phyloP scores from a whole-genome alignment of 2,329 filamentous ascomycete genomes.

The Leptographium wingfieldii region DNA sequence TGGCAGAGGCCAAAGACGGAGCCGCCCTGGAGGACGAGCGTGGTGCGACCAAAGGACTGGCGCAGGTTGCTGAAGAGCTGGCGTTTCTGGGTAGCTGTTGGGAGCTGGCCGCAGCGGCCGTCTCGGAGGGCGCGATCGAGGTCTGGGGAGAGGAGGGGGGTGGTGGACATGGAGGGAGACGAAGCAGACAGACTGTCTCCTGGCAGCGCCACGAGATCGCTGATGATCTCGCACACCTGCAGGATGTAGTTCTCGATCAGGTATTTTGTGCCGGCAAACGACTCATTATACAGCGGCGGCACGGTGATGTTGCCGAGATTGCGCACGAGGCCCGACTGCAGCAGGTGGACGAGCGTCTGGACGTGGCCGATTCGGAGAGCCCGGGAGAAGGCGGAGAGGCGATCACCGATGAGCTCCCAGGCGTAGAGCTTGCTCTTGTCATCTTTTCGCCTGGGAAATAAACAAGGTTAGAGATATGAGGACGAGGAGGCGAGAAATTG shows the following conservation, averaged over 20 bases:
- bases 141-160: constrained; percentile 6
- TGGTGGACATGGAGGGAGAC: no score
- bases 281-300: constrained; percentile 68
- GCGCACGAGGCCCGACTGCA: constrained; percentile 66
- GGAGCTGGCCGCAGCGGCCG: constrained; percentile 1
- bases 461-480: neutral
- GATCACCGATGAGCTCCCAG: constrained; percentile 68
- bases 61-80: constrained; percentile 79
- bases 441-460: constrained; percentile 56
- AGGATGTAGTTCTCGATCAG: constrained; percentile 86
- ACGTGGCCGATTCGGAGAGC: constrained; percentile 42
- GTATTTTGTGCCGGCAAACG: constrained; percentile 79
- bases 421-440: constrained; percentile 74
- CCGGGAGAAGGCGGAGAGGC: constrained; percentile 30
- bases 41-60: constrained; percentile 77
- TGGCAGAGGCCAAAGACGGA: constrained; percentile 88
- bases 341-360: constrained; percentile 61
- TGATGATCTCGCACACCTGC: constrained; percentile 68
- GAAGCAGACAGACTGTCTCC: constrained; percentile 21
- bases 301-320: constrained; percentile 88
- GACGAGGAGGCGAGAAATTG: neutral
- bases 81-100: constrained; percentile 40
- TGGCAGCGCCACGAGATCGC: constrained; percentile 58
- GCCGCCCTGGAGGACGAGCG: constrained; percentile 76
- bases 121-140: constrained; percentile 10